Evolutionary conservation across 306 rosid genomes (phyloP), one percentile per base, ranked within the genome.

Genomic region (Trifolium subterraneum): DNA sequence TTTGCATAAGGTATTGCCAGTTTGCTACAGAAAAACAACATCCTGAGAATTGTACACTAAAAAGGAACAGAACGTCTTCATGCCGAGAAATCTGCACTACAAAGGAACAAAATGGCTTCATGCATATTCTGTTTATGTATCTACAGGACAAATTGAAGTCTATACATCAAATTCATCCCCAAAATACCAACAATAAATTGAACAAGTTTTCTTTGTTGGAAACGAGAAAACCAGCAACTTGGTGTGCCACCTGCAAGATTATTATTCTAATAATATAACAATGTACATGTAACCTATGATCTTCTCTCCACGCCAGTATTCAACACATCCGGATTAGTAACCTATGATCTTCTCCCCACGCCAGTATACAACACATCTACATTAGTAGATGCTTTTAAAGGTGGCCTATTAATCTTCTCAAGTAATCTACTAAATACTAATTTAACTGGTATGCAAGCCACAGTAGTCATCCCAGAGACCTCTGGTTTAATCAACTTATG

Each of bases 321-420:
- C 77, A 87, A 89, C 90, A 83, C 79, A 74, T 80, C 87, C 75
- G 78, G 85, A 81, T 72, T 86, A 75, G 80, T 61, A 64, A 29
- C 76, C 92, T 86, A 89, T 66, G 83, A 81, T 78, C 86, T 86
- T 86, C 89, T 81, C 85, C 74, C 88, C 87, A 83, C 80, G 79
- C 82, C 79, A 42, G 83, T 77, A 77, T 85, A 82, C 77, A 87
- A 89, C 90, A 83, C 80, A 76, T 80, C 88, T 75, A 76, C 86
- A 81, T 72, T 86, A 75, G 80, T 61, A 64, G 89, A 77, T 77
- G 87, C 86, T 82, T 86, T 91, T 66, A 88, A 83, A 51, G 98
- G 96, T 27, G 96, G 96, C 93, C 96, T 88, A 84, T 94, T 94
- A 75, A 94, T 94, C 90, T 92, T 94, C 96, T 92, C 99, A 52